phyloP scores from a whole-genome alignment of 2,329 filamentous ascomycete species.

The Escovopsis sp. region DNA sequence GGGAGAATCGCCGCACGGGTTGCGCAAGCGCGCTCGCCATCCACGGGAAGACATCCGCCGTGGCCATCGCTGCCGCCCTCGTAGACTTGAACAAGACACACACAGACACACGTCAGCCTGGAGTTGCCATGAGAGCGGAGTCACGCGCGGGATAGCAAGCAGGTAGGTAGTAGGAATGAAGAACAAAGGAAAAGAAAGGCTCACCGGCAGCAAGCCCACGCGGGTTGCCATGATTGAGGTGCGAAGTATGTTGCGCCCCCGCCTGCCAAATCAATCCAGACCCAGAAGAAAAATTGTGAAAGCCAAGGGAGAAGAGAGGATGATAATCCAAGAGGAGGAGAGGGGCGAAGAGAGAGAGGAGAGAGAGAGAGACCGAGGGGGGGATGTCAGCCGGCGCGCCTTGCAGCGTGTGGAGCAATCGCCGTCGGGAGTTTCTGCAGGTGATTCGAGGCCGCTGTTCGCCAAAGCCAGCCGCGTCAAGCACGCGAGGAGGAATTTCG shows the following conservation, averaged over 20 bases:
- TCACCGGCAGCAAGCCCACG: slow-evolving; percentile 12
- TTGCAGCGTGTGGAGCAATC: slow-evolving; percentile 5
- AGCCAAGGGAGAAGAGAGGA: neutral
- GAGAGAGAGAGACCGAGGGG: neutral
- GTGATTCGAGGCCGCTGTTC: neutral
- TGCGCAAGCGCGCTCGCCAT: slow-evolving; percentile 25
- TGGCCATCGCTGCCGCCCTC: slow-evolving; percentile 23
- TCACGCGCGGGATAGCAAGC: neutral
- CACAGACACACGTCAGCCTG: neutral
- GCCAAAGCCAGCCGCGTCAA: neutral
- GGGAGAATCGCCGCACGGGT: slow-evolving; percentile 16
- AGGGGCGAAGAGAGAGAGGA: neutral
- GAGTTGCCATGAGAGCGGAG: too few species aligned
- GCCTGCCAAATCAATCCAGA: neutral
- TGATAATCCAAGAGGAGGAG: neutral
- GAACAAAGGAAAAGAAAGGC: neutral
- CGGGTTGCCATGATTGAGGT: slow-evolving; percentile 4
- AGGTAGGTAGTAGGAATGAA: neutral
- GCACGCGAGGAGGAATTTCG: neutral
- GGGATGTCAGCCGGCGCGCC: neutral
- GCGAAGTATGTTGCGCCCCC: neutral
- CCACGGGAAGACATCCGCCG: slow-evolving; percentile 31
- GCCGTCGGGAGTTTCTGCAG: slow-evolving; percentile 1
- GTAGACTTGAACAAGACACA: neutral
- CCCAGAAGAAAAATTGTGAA: neutral